phyloP scores from a whole-genome alignment of 352 stramenopile genomes.

The Globisporangium middletonii region DNA sequence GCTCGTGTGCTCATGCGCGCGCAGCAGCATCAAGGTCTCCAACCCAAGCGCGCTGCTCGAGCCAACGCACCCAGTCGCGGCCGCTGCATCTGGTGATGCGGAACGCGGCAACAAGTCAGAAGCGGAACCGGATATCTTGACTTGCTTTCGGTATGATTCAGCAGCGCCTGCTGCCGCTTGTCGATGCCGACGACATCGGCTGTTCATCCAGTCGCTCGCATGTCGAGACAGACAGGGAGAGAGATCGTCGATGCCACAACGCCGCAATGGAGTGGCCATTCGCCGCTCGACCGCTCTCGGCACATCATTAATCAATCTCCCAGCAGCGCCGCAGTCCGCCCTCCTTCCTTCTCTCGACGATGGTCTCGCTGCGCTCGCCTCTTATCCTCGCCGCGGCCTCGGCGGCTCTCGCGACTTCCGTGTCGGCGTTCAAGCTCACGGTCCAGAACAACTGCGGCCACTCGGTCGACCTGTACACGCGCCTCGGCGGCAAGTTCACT shows the following conservation, averaged over 20 bases:
- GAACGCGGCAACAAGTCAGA: constrained; percentile 5
- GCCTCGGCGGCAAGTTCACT: constrained; percentile 40
- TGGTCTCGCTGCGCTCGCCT: constrained; percentile 22
- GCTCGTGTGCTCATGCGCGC: too few relatives aligned
- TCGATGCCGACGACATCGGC: neutral
- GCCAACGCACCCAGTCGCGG: neutral
- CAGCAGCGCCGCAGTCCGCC: neutral
- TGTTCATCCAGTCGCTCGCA: neutral
- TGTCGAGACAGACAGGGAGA: neutral
- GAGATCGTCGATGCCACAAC: neutral
- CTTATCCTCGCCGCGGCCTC: constrained; percentile 13
- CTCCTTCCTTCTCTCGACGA: constrained; percentile 5
- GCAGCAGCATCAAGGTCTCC: too few relatives aligned
- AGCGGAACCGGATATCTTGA: constrained; percentile 6
- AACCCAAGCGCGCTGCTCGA: neutral
- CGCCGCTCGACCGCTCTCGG: neutral
- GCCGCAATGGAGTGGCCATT: neutral
- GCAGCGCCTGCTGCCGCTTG: neutral
- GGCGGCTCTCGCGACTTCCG: constrained; percentile 15
- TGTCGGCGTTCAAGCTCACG: constrained; percentile 42
- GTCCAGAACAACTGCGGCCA: constrained; percentile 55
- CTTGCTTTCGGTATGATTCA: constrained; percentile 7
- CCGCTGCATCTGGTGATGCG: constrained; percentile 3
- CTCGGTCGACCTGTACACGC: constrained; percentile 51
- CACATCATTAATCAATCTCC: constrained; percentile 11